Percentiles rank a stretch among this genome's conserved stretches.
Evolutionary conservation across 2,329 filamentous ascomycete species (phyloP).

Genomic region (Penicillium griseofulvum): DNA sequence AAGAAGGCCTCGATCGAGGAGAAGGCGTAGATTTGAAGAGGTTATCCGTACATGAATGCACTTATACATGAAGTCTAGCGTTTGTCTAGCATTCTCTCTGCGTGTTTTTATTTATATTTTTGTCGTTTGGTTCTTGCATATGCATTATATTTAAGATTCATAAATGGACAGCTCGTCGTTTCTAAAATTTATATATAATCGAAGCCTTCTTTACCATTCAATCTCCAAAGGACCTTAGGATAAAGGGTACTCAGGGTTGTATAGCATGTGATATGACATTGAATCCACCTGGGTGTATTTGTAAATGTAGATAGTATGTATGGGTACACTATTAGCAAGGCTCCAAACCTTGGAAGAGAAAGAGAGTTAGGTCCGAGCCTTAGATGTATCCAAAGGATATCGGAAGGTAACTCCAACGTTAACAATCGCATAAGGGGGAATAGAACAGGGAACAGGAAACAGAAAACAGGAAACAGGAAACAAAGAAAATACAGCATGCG

Average conservation of each 20-base stretch:
- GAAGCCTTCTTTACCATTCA: not conserved
- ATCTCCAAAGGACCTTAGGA: not conserved
- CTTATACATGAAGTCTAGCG: conserved; percentile 19
- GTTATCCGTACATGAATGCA: conserved; percentile 17
- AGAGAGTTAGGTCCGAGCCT: not conserved
- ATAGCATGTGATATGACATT: not conserved
- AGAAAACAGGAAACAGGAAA: not conserved
- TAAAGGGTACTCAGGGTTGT: not conserved
- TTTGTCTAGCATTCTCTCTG: conserved; percentile 27
- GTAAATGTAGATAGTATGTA: not conserved
- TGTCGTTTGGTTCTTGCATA: conserved; percentile 8
- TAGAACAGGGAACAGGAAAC: conserved; percentile 1
- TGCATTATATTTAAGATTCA: conserved; percentile 22
- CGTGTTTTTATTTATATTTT: conserved; percentile 12
- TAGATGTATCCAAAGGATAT: not conserved
- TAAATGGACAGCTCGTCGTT: conserved; percentile 18
- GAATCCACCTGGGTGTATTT: too few relatives aligned
- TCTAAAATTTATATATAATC: not conserved
- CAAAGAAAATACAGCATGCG: not conserved
- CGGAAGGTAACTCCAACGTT: conserved; percentile 7
- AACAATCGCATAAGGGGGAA: conserved; percentile 10
- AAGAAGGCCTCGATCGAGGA: conserved; percentile 62
- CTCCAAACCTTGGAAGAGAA: not conserved
- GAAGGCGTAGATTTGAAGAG: conserved; percentile 31
- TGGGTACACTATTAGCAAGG: conserved; percentile 3